Base-by-base conservation (phyloP, 2,329 filamentous ascomycete species). In the Basipetospora chlamydospora region DNA sequence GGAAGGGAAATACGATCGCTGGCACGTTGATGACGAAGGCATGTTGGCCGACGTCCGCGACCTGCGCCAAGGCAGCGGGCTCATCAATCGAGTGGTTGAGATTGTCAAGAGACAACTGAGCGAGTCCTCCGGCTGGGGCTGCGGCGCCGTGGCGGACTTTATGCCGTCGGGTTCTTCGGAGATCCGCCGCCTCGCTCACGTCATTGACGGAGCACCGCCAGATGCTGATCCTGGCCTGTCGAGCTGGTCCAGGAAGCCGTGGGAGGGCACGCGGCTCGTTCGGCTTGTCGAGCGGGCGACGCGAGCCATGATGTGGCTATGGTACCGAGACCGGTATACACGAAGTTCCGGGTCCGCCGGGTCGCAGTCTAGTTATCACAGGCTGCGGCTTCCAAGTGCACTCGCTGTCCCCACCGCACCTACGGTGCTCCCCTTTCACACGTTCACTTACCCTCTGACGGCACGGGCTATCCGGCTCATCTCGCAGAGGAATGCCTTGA, bases 391-490 rank as follows among this genome's bases (percentile, higher is more conserved):
- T 9, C 90, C 88, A 4, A 57, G 66, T 3, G 70, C 68, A 28
- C 64, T 98, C 22, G 71, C 80, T 1, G 70, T 93, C 8, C 90
- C 90, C 4, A 77, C 82, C 21, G 88, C 90, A 5, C 90, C 90
- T 3, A 98, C 90, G 0, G 87, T 98, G 1, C 66, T 98, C 1
- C 90, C 90, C 1, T 98, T 98, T 51, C 90, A 98, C 55, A 96
- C 90, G 0, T 98, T 98, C 50, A 98, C 90, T 2, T 94, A 83
- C 44, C 90, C 90, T 0, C 65, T 98, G 44, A 86, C 84, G 6
- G 86, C 90, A 4, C 85, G 82, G 53, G 84, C 95, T 46, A 85
- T 98, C 41, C 80, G 90, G 12, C 73, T 82, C 50, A 98, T 98
- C 44, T 96, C 90, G 7, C 88, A 96, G 54, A 74, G 90, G 17